Evolutionary conservation across 441 rosid species (phyloP), one percentile per base, ranked within the genome.

Genomic region (Bocquillonia castaneifolia): DNA sequence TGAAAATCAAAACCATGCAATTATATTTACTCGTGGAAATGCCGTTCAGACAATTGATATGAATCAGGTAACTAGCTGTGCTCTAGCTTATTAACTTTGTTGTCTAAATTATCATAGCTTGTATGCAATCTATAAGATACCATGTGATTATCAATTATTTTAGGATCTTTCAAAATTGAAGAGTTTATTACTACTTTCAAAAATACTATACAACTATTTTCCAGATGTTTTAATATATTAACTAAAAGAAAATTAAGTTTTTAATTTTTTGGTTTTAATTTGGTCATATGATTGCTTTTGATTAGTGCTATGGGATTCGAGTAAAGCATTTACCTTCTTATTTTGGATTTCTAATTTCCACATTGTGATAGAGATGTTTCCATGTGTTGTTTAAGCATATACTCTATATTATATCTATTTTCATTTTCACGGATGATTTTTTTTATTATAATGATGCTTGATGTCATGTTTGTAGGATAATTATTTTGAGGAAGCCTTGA

Each of bases 1-100:
- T 70, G 99, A 95, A 82, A 95, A 95, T 84, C 99, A 95, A 83
- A 95, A 95, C 72, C 99, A 95, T 73, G 99, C 99, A 25, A 76
- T 95, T 81, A 67, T 95, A 60, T 95, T 95, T 81, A 92, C 99
- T 66, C 98, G 99, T 50, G 99, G 99, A 81, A 86, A 84, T 83
- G 98, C 98, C 56, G 63, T 95, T 71, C 99, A 95, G 78, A 95
- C 99, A 40, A 95, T 95, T 72, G 99, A 95, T 83, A 95, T 95
- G 99, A 95, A 95, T 81, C 99, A 95, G 93, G 99, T 89, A 74
- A 69, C 64, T 57, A 31, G 31, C 18, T 37, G n/a, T n/a, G 25
- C 59, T 48, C 23, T 55, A 28, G 50, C 64, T 9, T 22, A 25
- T 44, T 17, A 22, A 37, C 25, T 6, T 18, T 5, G 39, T 53